Evolutionary conservation across 2,329 filamentous ascomycete genomes (phyloP).

Genomic region (Fusarium sp.): DNA sequence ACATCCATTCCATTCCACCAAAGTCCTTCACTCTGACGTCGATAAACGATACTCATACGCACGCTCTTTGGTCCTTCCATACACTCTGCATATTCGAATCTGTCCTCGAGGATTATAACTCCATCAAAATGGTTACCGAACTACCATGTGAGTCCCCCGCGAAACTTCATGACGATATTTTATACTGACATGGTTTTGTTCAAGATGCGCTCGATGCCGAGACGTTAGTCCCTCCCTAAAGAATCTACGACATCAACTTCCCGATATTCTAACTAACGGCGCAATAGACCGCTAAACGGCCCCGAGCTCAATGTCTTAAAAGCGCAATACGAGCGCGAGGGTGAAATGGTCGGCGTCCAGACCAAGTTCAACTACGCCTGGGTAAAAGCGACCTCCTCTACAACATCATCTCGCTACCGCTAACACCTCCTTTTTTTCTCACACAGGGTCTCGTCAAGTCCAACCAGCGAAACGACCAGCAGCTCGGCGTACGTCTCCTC

Average conservation of each 20-base stretch:
- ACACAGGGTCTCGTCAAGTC: constrained; percentile 91
- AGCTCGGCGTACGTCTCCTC: constrained; percentile 92
- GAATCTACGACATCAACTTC: not conserved
- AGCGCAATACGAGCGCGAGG: constrained; percentile 96
- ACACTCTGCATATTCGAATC: not conserved
- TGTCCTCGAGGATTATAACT: not conserved
- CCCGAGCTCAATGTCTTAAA: constrained; percentile 94
- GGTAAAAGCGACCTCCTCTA: constrained; percentile 65
- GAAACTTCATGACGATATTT: constrained; percentile 20
- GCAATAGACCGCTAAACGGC: constrained; percentile 82
- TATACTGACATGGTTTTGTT: constrained; percentile 27
- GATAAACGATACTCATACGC: constrained; percentile 3
- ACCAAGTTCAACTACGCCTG: constrained; percentile 99
- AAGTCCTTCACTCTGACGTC: constrained; percentile 2
- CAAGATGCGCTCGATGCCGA: constrained; percentile 97
- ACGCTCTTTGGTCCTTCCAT: not conserved
- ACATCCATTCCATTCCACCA: constrained; percentile 11
- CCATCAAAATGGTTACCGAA: constrained; percentile 60
- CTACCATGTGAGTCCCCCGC: constrained; percentile 60
- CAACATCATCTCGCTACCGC: not conserved
- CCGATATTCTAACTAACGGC: constrained; percentile 21
- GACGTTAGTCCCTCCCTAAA: constrained; percentile 70
- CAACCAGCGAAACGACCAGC: constrained; percentile 83
- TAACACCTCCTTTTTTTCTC: not conserved
- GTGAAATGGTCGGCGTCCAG: constrained; percentile 95